Evolutionary conservation across 2,329 filamentous ascomycete genomes (phyloP).

Genomic region (Talaromyces amestolkiae): DNA sequence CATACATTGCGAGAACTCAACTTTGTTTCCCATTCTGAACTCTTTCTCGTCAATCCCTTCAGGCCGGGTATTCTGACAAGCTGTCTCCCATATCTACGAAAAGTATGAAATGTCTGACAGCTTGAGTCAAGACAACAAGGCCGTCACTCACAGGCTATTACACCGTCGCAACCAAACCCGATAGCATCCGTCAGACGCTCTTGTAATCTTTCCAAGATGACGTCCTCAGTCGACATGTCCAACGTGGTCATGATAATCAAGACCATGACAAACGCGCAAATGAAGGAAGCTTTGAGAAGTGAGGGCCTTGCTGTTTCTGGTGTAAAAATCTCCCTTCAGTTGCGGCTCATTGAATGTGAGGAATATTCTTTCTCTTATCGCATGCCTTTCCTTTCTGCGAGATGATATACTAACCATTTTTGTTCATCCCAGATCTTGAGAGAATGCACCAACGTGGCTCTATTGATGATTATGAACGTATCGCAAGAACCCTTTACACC

Average conservation of each 20-base stretch:
- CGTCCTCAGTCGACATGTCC: constrained; percentile 42
- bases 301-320: constrained; percentile 76
- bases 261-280: constrained; percentile 61
- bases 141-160: constrained; percentile 7
- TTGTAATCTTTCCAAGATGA: constrained; percentile 29
- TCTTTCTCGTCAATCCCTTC: neutral
- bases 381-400: constrained; percentile 2
- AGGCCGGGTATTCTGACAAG: neutral
- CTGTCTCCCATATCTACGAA: neutral
- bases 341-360: constrained; percentile 74
- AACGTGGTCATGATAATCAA: constrained; percentile 49
- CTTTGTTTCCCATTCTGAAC: constrained; percentile 6
- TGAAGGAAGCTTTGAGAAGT: constrained; percentile 72
- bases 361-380: constrained; percentile 9
- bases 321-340: constrained; percentile 79
- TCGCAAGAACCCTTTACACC: constrained; percentile 25
- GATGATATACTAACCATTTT: neutral
- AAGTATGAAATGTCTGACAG: constrained; percentile 13
- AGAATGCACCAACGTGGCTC: constrained; percentile 25
- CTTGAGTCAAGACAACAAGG: neutral
- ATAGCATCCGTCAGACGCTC: neutral
- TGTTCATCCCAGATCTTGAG: constrained; percentile 27
- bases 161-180: neutral
- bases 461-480: constrained; percentile 31
- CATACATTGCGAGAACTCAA: constrained; percentile 4